Evolutionary conservation across 208 protist genomes (phyloP), one percentile per base, ranked within the genome.

Genomic region (Eutreptiella sp.): DNA sequence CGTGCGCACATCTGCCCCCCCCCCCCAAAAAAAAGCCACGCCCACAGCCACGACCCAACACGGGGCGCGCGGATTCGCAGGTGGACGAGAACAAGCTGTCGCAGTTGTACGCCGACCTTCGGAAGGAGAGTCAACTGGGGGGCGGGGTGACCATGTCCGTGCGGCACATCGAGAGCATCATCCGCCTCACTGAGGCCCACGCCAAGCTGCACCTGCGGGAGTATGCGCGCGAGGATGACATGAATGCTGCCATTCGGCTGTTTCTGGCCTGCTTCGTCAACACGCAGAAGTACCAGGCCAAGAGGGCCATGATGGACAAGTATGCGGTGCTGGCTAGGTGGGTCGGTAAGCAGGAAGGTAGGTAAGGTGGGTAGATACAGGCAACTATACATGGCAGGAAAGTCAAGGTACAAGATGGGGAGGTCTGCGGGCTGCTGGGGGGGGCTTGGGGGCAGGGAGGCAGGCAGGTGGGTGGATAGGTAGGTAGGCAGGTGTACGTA

Each of bases 101-200:
- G 4, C 67, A 87, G 1, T 72, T 99, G 9, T 99, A 99, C 75
- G 85, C 84, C 7, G 87, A 99, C 46, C 81, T 99, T 47, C 82
- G 98, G 42, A 73, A 88, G 59, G 93, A 99, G 46, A 69, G 72
- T 16, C 27, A 63, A 23, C 53, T 77, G 65, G 82, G 83, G 11
- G 82, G 81, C 68, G 94, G 94, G 47, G 84, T 96, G 9, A 72
- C 89, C 2, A 97, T 99, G 68, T 97, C 95, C 0, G 94, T 98
- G 46, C 84, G 98, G 27, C 92, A 99, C 72, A 83, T 99, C 55
- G 97, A 99, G 83, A 96, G 92, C 0, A 88, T 99, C 28, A 89
- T 99, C 36, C 86, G 98, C 46, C 85, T 99, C 41, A 79, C 94
- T 14, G 95, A 99, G 81, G 93, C 94, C 0, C 87, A 96, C 70